These are phyloP conservation scores for Cercophora newfieldiana DNA, from an alignment of 495 filamentous ascomycete species.

Conservation along the genomic window DNA sequence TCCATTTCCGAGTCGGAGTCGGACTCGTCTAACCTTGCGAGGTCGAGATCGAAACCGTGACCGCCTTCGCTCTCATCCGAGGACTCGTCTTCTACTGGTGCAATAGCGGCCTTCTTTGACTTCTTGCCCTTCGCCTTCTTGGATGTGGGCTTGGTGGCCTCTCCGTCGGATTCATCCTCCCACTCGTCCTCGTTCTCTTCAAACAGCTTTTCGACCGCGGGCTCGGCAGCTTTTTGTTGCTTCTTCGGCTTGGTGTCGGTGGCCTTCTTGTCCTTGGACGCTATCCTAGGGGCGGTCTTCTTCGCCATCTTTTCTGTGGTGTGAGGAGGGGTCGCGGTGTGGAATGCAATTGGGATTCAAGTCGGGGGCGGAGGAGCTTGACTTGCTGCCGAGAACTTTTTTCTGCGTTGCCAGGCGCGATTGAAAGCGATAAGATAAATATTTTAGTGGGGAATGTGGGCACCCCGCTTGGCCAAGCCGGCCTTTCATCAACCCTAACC, in stretches of 20 bases:
- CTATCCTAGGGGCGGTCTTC: constrained; percentile 23
- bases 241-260: constrained; percentile 47
- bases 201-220: constrained; percentile 18
- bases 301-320: constrained; percentile 30
- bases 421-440: constrained; percentile 36
- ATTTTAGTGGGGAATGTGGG: constrained; percentile 19
- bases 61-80: constrained; percentile 32
- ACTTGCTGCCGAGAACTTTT: constrained; percentile 29
- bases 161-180: constrained; percentile 29
- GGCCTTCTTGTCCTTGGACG: constrained; percentile 16
- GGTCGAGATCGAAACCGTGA: constrained; percentile 35
- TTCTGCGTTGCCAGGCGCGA: constrained; percentile 25
- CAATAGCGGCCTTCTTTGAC: constrained; percentile 41
- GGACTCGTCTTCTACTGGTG: constrained; percentile 41
- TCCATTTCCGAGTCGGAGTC: constrained; percentile 49
- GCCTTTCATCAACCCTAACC: constrained; percentile 20
- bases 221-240: constrained; percentile 45
- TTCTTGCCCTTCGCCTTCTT: constrained; percentile 13
- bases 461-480: background rate
- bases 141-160: constrained; percentile 14
- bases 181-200: constrained; percentile 28
- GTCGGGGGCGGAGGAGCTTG: constrained; percentile 4
- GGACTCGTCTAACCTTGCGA: constrained; percentile 38
- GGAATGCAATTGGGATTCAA: constrained; percentile 17
- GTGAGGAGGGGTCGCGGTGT: constrained; percentile 21